Base-by-base conservation (phyloP, 1,284 basidiomycete genomes). In the Ceratobasidium sp. region DNA sequence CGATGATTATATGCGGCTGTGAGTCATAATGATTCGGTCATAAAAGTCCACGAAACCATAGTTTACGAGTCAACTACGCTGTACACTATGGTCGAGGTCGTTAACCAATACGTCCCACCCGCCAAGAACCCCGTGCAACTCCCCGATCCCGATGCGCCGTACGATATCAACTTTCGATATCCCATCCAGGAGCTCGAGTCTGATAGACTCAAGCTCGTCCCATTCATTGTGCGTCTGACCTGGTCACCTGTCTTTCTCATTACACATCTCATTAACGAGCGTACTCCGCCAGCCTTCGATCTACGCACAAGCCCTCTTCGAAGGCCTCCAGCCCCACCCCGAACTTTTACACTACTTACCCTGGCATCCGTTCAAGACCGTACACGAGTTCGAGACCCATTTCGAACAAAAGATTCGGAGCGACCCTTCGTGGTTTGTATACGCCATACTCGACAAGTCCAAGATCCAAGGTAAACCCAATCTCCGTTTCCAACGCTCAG, bases 361-460 rank as follows among this genome's bases (percentile, higher is more conserved):
- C 53, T 73, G 70, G 47, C 38, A 55, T 12, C 72, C 70, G 13
- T 55, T 67, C 31, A 32, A 25, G 10, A 56, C 29, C 15, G 35
- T 71, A 22, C 38, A 65, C 25, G 69, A 60, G 20, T 53, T 69
- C 22, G 40, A 69, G n/a, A 20, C 32, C 17, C 70, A 52, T 38
- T 65, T 68, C 55, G 70, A 72, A 27, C 27, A 15, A 3, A 22
- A 20, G 22, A 67, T 73, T 50, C 68, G 53, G 25, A n/a, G 47
- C 13, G 70, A 74, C 42, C 68, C 71, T 20, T 31, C 58, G 25
- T 65, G 57, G 43, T 49, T 71, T 13, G 38, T 75, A n/a, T 75
- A 72, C 55, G 74, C 75, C 10, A 72, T 75, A 47, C 72, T 74
- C 54, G 75, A 76, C 71, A 62, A 71, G 47, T 70, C 75, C 22